Evolutionary conservation across 192 early-diverging fungal species (phyloP), one percentile per base, ranked within the genome.

Genomic region (Powellomyces hirtus): DNA sequence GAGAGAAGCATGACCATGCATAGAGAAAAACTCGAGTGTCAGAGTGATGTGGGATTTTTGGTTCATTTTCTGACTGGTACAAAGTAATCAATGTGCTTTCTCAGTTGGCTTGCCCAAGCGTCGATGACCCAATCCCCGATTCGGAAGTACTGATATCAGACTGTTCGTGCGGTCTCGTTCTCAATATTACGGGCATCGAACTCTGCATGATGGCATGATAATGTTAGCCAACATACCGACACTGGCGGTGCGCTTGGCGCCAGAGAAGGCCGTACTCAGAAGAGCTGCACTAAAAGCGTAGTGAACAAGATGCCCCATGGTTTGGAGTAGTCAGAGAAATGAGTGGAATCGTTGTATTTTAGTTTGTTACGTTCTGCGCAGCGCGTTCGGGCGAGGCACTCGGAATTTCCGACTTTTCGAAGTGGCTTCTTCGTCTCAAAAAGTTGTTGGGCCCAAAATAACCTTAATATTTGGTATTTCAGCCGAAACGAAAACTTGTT

Each of bases 41-140:
- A n/a, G n/a, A n/a, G n/a, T n/a, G n/a, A n/a, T n/a, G n/a, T n/a
- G n/a, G n/a, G n/a, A n/a, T n/a, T n/a, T n/a, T n/a, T n/a, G n/a
- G n/a, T n/a, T n/a, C n/a, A n/a, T n/a, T n/a, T n/a, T n/a, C n/a
- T 42, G 8, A 18, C 51, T 8, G 59, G 34, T 2, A 66, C 51
- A 57, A 78, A 78, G 52, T 71, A 74, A 10, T 72, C 74, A 30
- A 70, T 64, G n/a, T 66, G 24, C 1, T 70, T 72, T 55, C 68
- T 77, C 29, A 80, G 38, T 38, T 80, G 75, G 10, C 38, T 18
- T 3, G 72, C 72, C 1, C 68, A 42, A 7, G 35, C 27, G 40
- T 77, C 70, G 27, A 80, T 33, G 5, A 75, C 72, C 66, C 68
- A 77, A 20, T 80, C 78, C 4, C 78, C 78, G 44, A 77, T 64